Conservation (phyloP, 78 protist species). For the Cyanophora paradoxa region DNA sequence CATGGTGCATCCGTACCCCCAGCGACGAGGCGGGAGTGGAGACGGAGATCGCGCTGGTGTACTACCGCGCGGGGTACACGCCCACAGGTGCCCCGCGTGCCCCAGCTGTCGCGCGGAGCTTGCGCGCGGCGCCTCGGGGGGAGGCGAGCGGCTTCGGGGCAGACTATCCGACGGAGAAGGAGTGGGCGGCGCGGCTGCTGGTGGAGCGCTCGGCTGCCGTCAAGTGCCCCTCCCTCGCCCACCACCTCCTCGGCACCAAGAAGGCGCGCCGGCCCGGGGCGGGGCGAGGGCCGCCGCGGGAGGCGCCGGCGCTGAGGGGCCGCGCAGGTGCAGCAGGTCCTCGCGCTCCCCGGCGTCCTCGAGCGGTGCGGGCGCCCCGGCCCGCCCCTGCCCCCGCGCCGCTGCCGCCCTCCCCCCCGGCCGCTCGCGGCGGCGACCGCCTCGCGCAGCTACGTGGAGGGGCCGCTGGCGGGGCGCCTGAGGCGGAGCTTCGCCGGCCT, state of each 20-base stretch:
- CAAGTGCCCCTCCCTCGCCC: slow-evolving; percentile 73
- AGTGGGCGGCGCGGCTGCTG: slow-evolving; percentile 72
- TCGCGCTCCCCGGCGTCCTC: slow-evolving; percentile 47
- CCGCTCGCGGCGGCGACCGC: too few species aligned
- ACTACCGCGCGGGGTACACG: slow-evolving; percentile 84
- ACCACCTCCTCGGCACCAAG: slow-evolving; percentile 84
- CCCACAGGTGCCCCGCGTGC: too few species aligned
- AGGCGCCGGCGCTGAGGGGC: too few species aligned
- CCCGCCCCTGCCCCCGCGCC: too few species aligned
- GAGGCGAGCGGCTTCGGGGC: too few species aligned
- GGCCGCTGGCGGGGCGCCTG: background rate
- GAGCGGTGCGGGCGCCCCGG: slow-evolving; percentile 36
- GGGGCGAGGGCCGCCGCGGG: too few species aligned
- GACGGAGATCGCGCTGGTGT: slow-evolving; percentile 51
- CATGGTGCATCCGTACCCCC: background rate
- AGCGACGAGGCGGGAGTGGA: slow-evolving; percentile 24
- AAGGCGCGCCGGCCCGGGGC: too few species aligned
- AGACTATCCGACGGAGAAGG: slow-evolving; percentile 60
- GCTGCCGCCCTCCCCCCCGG: too few species aligned
- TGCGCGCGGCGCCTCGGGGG: too few species aligned
- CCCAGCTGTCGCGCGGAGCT: too few species aligned
- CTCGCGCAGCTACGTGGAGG: too few species aligned
- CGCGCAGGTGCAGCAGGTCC: slow-evolving; percentile 81
- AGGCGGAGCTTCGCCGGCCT: background rate
- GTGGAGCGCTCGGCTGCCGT: slow-evolving; percentile 69